Evolutionary conservation across 257 asterid genomes (phyloP).

Genomic region (Striga asiatica): DNA sequence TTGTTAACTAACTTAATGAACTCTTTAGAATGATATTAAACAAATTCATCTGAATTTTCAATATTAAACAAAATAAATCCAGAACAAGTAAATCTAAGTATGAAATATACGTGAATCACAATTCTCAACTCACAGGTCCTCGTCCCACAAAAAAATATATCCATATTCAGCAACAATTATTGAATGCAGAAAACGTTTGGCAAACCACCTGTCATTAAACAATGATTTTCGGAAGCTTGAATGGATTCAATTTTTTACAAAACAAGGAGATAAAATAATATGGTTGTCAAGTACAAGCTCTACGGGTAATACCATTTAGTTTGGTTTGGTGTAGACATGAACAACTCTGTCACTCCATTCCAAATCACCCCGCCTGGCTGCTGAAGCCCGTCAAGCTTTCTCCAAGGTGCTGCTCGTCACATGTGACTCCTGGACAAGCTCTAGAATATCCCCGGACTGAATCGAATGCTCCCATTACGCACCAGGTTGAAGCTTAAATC

Average conservation of each 20-base stretch:
- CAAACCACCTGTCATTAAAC: constrained; percentile 70
- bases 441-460: too few species aligned
- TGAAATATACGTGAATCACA: constrained; percentile 17
- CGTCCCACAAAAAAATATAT: constrained; percentile 88
- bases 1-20: too few species aligned
- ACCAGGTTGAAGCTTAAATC: too few species aligned
- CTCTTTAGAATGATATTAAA: too few species aligned
- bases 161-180: constrained; percentile 73
- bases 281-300: not conserved
- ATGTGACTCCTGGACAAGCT: too few species aligned
- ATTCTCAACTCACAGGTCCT: constrained; percentile 74
- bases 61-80: constrained; percentile 27
- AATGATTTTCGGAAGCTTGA: not conserved
- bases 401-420: too few species aligned
- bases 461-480: too few species aligned
- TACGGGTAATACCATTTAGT: constrained; percentile 54
- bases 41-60: too few species aligned
- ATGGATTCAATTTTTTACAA: not conserved
- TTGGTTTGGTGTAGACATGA: constrained; percentile 72
- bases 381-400: too few species aligned
- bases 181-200: constrained; percentile 88
- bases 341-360: constrained; percentile 58
- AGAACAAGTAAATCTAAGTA: constrained; percentile 21
- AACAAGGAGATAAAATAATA: too few species aligned
- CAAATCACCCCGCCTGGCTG: constrained; percentile 64